Percentiles rank a stretch among this genome's conserved stretches.
Conservation (phyloP, 1,284 basidiomycete genomes). For the Tausonia pullulans region DNA sequence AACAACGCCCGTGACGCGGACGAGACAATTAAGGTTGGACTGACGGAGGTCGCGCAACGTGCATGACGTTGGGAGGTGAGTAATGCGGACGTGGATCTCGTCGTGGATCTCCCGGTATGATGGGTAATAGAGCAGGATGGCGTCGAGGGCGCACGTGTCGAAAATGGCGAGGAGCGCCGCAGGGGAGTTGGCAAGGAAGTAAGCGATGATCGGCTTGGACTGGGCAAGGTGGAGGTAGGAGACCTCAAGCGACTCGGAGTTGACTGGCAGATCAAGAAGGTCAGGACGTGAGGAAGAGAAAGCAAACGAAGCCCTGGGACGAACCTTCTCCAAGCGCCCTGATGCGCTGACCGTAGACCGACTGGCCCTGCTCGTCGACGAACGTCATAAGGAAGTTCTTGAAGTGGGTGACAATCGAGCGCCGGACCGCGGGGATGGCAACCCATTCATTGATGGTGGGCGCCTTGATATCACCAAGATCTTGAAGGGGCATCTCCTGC, state of each 20-base stretch:
- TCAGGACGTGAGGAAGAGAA: not conserved
- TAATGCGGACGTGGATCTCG: conserved; percentile 94
- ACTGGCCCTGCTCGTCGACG: conserved; percentile 78
- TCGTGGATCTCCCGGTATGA: conserved; percentile 93
- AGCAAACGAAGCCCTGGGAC: conserved; percentile 26
- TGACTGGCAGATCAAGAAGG: conserved; percentile 45
- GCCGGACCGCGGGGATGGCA: conserved; percentile 74
- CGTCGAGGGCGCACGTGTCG: conserved; percentile 87
- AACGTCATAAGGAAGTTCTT: conserved; percentile 92
- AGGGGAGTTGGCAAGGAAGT: conserved; percentile 93
- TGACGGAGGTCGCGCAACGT: conserved; percentile 90
- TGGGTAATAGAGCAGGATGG: conserved; percentile 91
- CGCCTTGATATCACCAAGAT: conserved; percentile 94
- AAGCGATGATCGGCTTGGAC: conserved; percentile 88
- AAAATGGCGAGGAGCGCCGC: conserved; percentile 86
- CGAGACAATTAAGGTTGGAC: conserved; percentile 84
- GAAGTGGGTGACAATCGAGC: conserved; percentile 86
- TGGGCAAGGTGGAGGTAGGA: conserved; percentile 85
- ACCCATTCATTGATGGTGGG: conserved; percentile 97
- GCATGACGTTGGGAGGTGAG: conserved; percentile 78
- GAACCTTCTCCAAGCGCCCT: conserved; percentile 86
- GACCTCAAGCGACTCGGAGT: conserved; percentile 93
- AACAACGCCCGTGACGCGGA: conserved; percentile 93
- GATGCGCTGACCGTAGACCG: conserved; percentile 91
- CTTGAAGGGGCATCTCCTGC: conserved; percentile 89